Conservation (phyloP, 306 rosid genomes). For the Corylus heterophylla region DNA sequence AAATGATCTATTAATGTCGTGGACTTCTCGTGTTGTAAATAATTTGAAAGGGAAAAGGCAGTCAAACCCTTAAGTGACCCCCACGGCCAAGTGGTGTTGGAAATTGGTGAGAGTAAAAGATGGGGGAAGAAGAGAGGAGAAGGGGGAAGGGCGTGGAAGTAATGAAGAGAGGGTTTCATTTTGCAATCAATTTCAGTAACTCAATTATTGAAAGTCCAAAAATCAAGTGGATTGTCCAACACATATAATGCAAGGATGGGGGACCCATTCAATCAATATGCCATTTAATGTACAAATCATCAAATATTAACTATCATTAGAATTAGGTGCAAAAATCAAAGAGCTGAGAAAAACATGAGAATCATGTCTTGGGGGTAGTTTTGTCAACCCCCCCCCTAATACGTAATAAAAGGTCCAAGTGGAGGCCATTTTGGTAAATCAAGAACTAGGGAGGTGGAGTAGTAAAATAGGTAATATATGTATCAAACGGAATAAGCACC, state of each 20-base stretch:
- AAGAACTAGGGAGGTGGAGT: not conserved
- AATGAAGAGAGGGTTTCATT: not conserved
- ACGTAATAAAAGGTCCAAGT: not conserved
- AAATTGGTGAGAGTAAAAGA: not conserved
- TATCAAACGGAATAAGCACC: slow-evolving; percentile 9
- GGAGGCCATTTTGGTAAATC: slow-evolving; percentile 31
- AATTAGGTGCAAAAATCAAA: slow-evolving; percentile 22
- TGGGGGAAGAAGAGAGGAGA: not conserved
- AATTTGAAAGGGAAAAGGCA: not conserved
- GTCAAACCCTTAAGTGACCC: not conserved
- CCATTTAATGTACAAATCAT: slow-evolving; percentile 51
- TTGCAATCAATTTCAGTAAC: slow-evolving; percentile 33
- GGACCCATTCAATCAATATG: slow-evolving; percentile 52
- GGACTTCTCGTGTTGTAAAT: not conserved
- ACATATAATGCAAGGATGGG: slow-evolving; percentile 34
- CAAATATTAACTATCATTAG: slow-evolving; percentile 10
- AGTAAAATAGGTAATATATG: slow-evolving; percentile 14
- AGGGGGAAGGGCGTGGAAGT: not conserved
- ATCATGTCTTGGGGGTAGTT: slow-evolving; percentile 28
- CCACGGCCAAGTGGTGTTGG: not conserved
- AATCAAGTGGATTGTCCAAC: slow-evolving; percentile 45
- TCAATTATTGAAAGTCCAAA: slow-evolving; percentile 62
- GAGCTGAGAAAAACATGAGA: slow-evolving; percentile 14
- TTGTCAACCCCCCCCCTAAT: not conserved
- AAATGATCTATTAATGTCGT: not conserved